Evolutionary conservation across 2,329 filamentous ascomycete species (phyloP), one percentile per base, ranked within the genome.

Genomic region (Thermothelomyces thermophilus): DNA sequence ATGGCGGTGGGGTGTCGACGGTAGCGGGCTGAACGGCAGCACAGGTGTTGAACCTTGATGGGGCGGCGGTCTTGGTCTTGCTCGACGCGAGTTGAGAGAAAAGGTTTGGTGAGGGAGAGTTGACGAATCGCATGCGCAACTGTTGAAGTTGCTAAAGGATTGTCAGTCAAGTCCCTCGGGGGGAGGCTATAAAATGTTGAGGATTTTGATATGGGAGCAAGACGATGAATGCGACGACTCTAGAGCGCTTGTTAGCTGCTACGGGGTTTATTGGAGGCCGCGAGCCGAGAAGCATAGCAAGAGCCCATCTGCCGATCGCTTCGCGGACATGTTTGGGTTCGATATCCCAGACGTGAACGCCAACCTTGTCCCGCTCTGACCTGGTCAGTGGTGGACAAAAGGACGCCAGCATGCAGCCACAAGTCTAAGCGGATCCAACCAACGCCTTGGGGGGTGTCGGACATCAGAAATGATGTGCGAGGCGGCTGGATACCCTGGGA

Each of bases 111-210:
- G 26, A 16, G 22, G 14, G 17, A 37, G 17, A 8, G 30, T 34
- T 26, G 17, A 36, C 16, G 35, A 47, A 19, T 24, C n/a, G 5
- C 20, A 35, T 14, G 31, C 20, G 31, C 56, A 57, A 56, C 57
- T 59, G 57, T 58, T 60, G 58, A 58, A 60, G 58, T 58, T 60
- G 53, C 50, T n/a, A n/a, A 26, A 5, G 24, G 24, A 9, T 26
- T 5, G 24, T 26, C 24, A 9, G 24, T 41, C n/a, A n/a, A 28
- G 46, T 20, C 16, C 39, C 20, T 28, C 5, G 20, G 24, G 44
- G 24, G 33, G 33, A n/a, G n/a, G n/a, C n/a, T n/a, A n/a, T n/a
- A n/a, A n/a, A n/a, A n/a, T n/a, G n/a, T n/a, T n/a, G n/a, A n/a
- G n/a, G n/a, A n/a, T n/a, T n/a, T n/a, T n/a, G n/a, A n/a, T n/a